Conservation (phyloP, 2,329 filamentous ascomycete species). For the Fusarium pseudonygamai region DNA sequence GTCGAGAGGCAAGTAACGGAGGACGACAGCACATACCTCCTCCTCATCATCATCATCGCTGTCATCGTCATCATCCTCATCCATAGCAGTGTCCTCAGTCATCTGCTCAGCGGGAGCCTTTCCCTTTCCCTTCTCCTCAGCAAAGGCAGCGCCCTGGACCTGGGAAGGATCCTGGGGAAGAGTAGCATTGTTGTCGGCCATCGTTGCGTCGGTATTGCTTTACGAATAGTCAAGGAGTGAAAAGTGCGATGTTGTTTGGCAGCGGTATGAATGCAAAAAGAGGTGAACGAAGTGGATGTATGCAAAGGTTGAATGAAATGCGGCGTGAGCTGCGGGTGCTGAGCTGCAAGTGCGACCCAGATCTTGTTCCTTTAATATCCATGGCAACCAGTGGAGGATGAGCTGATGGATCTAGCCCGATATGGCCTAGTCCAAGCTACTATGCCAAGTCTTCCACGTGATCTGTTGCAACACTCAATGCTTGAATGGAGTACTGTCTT, state of each 20-base stretch:
- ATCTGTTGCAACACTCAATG: not conserved
- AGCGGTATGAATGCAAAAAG: constrained; percentile 6
- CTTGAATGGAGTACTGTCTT: too few relatives aligned
- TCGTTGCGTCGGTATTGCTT: constrained; percentile 39
- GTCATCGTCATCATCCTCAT: constrained; percentile 74
- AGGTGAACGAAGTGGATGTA: constrained; percentile 20
- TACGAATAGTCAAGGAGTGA: not conserved
- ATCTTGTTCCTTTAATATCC: constrained; percentile 1
- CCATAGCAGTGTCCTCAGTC: constrained; percentile 72
- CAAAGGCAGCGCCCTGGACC: constrained; percentile 49
- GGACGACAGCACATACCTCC: constrained; percentile 39
- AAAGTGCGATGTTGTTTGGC: constrained; percentile 9
- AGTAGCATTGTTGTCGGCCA: constrained; percentile 63
- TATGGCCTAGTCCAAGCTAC: not conserved
- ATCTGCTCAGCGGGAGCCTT: constrained; percentile 69
- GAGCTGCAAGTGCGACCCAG: constrained; percentile 17
- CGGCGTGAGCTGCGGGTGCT: constrained; percentile 42
- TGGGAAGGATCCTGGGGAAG: constrained; percentile 57
- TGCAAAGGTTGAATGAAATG: constrained; percentile 37
- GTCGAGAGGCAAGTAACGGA: not conserved
- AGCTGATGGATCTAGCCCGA: not conserved
- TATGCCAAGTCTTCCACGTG: not conserved
- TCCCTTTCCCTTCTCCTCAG: constrained; percentile 85
- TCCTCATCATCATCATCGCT: constrained; percentile 47
- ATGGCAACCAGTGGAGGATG: constrained; percentile 1